Evolutionary conservation across 2,329 filamentous ascomycete species (phyloP).

Genomic region (Myotisia sp.): DNA sequence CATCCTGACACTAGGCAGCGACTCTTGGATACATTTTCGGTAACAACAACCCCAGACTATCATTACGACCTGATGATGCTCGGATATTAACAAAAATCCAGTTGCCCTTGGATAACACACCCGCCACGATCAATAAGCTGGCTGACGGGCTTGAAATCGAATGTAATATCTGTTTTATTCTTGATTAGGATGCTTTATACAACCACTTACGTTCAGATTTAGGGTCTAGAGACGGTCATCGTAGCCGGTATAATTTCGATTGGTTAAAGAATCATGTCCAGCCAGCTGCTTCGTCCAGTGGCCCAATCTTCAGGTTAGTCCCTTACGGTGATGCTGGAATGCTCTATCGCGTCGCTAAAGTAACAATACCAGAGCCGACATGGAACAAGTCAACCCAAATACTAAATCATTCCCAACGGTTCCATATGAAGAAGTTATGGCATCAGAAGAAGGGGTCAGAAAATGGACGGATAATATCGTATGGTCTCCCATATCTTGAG

Average conservation of each 20-base stretch:
- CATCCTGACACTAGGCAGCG: constrained; percentile 58
- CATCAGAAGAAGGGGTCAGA: constrained; percentile 41
- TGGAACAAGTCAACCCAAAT: constrained; percentile 14
- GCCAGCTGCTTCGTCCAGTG: background rate
- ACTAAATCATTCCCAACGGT: constrained; percentile 43
- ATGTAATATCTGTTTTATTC: constrained; percentile 31
- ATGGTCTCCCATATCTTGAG: background rate
- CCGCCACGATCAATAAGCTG: constrained; percentile 20
- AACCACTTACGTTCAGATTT: constrained; percentile 5
- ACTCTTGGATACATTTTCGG: constrained; percentile 50
- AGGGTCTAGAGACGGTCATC: constrained; percentile 56
- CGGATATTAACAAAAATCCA: background rate
- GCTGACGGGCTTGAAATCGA: constrained; percentile 33
- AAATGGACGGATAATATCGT: constrained; percentile 49
- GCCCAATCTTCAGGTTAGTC: constrained; percentile 4
- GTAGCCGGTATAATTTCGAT: constrained; percentile 50
- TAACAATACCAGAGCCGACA: constrained; percentile 8
- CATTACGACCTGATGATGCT: background rate
- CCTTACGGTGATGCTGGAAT: too few species aligned
- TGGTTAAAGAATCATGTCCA: constrained; percentile 42
- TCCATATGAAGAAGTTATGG: constrained; percentile 47
- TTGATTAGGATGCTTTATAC: too few species aligned
- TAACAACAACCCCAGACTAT: constrained; percentile 7
- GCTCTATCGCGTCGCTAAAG: background rate
- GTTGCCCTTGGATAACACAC: constrained; percentile 19